phyloP scores from a whole-genome alignment of 2,329 filamentous ascomycete genomes.

The Lachnellula hyalina region DNA sequence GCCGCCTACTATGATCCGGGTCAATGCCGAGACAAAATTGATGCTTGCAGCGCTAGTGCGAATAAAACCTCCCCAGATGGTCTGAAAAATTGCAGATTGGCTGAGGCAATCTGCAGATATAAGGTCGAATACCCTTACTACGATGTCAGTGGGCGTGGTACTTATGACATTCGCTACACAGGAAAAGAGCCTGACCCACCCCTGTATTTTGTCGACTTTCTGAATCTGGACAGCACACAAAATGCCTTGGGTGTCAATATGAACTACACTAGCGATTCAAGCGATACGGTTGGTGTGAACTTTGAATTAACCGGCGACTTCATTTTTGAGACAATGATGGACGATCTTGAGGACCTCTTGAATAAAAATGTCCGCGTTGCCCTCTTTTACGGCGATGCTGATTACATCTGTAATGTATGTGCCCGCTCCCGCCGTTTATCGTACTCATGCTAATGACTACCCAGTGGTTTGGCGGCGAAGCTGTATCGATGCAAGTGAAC shows the following conservation, averaged over 20 bases:
- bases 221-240: slow-evolving; percentile 37
- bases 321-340: slow-evolving; percentile 53
- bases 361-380: slow-evolving; percentile 59
- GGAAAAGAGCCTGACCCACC: slow-evolving; percentile 9
- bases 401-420: slow-evolving; percentile 50
- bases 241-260: slow-evolving; percentile 55
- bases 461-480: slow-evolving; percentile 46
- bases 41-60: not conserved
- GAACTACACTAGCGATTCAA: slow-evolving; percentile 47
- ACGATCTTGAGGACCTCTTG: slow-evolving; percentile 54
- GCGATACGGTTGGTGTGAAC: slow-evolving; percentile 35
- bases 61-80: not conserved
- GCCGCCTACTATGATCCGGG: slow-evolving; percentile 1
- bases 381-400: slow-evolving; percentile 60
- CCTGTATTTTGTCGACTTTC: slow-evolving; percentile 7
- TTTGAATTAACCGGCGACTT: slow-evolving; percentile 50
- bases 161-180: slow-evolving; percentile 35
- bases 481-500: slow-evolving; percentile 46
- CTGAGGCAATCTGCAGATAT: not conserved
- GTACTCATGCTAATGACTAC: not conserved
- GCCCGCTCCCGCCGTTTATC: not conserved
- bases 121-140: not conserved
- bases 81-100: not conserved
- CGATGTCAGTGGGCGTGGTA: not conserved
- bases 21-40: slow-evolving; percentile 1